phyloP scores from a whole-genome alignment of 2,329 filamentous ascomycete genomes.

The Fusarium bactridioides region DNA sequence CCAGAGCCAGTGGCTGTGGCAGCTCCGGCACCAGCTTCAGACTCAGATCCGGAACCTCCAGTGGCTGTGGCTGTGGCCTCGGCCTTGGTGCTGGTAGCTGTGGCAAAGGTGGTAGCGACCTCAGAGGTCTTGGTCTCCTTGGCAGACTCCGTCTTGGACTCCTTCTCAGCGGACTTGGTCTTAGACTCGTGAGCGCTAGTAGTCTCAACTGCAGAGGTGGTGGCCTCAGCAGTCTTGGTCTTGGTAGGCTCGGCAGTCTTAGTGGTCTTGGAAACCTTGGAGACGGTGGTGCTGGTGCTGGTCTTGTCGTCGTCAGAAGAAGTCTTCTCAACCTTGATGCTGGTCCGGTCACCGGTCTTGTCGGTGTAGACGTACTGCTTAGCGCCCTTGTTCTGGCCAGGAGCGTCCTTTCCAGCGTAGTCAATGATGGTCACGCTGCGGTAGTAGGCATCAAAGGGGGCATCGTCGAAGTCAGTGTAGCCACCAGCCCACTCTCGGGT shows the following conservation, averaged over 20 bases:
- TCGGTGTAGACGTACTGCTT: slow-evolving; percentile 63
- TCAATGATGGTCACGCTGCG: slow-evolving; percentile 63
- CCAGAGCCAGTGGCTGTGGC: slow-evolving; percentile 10
- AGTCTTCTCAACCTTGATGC: slow-evolving; percentile 59
- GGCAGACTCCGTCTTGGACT: slow-evolving; percentile 6
- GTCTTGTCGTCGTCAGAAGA: slow-evolving; percentile 38
- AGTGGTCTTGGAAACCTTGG: slow-evolving; percentile 23
- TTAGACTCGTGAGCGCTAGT: slow-evolving; percentile 20
- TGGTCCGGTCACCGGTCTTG: slow-evolving; percentile 57
- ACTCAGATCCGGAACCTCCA: slow-evolving; percentile 12
- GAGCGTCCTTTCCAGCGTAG: slow-evolving; percentile 59
- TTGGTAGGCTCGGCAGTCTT: slow-evolving; percentile 23
- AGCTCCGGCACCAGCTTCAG: slow-evolving; percentile 15
- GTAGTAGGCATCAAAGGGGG: slow-evolving; percentile 65
- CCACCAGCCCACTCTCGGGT: slow-evolving; percentile 78
- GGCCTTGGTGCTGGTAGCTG: slow-evolving; percentile 9
- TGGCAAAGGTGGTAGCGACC: slow-evolving; percentile 30
- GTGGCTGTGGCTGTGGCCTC: slow-evolving; percentile 23
- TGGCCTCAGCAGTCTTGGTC: slow-evolving; percentile 21
- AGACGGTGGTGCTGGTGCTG: slow-evolving; percentile 30
- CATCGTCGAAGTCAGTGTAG: slow-evolving; percentile 60
- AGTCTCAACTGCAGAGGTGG: slow-evolving; percentile 19
- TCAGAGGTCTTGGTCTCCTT: slow-evolving; percentile 23
- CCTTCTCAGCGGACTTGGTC: slow-evolving; percentile 15
- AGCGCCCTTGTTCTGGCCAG: slow-evolving; percentile 48